Evolutionary conservation across 495 filamentous ascomycete genomes (phyloP), one percentile per base, ranked within the genome.

Genomic region (Daldinia caldariorum): DNA sequence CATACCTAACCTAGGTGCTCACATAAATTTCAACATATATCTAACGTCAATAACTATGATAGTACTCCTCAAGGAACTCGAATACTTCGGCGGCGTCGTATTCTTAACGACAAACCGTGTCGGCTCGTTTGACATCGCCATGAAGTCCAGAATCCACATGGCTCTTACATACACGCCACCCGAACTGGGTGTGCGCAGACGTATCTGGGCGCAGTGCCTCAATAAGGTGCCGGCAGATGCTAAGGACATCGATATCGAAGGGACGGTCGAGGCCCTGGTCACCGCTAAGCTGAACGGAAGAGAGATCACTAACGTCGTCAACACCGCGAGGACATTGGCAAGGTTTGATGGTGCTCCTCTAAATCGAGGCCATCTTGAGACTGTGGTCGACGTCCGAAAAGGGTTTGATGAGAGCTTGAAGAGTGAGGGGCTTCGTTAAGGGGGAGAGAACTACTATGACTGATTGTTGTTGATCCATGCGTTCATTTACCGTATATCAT

Each of bases 281-380:
- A 63, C 63, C 3, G 76, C 81, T 65, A 69, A 82, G 58, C 75
- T 90, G 76, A 90, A 90, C 70, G 88, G 88, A 0, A 73, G 87
- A 47, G 84, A 90, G 77, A 91, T 90, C 66, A 88, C 89, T 76
- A 91, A 89, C 72, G 81, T 86, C 3, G 78, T 90, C 22, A 88
- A 89, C 74, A 89, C 80, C 0, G 79, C 80, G 7, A 67, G 76
- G 59, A 84, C 79, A 4, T 61, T 83, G 60, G 79, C 81, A 13
- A 63, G 74, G 20, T 73, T 69, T 43, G 64, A 77, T 26, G 63
- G 79, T 3, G 83, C 77, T 34, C 76, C 70, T 20, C 71, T 88
- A 35, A 73, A 57, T 13, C 70, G 80, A 29, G 61, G 74, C 32
- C 83, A 86, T 67, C 77, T 88, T 10, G 68, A 80, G 58, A 82